Evolutionary conservation across 768 basidiomycete species (phyloP), one percentile per base, ranked within the genome.

Genomic region (Boletus insuetus): DNA sequence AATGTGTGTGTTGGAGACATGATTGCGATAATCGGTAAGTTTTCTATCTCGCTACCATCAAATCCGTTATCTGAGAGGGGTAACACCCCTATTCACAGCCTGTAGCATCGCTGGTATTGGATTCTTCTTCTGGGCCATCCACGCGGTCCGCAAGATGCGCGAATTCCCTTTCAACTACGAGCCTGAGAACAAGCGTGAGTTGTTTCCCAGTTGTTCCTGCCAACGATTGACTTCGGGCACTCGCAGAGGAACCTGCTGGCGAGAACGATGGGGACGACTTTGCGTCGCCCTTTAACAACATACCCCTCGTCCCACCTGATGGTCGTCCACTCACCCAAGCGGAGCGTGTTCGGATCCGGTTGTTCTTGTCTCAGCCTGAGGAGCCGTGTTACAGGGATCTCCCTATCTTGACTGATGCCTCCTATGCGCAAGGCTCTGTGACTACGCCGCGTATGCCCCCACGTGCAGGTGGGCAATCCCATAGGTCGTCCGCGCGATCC

Each of bases 1-100:
- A 56, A 47, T 3, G 58, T 70, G 4, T 68, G 68, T 16, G 16
- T 68, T 4, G 66, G 68, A 0, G 63, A 68, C 50, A 12, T 68
- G 19, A 29, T 68, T 38, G 58, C 53, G 3, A 63, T 70, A 38
- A 3, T 68, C 9, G 68, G 68, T 63, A 32, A 3, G 65, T 54
- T 16, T 17, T 14, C 9, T 4, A 29, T 22, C n/a, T 19, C 17
- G n/a, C 1, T 24, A 1, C 6, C n/a, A 9, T 24, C 37, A 13
- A 13, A 19, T 52, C 19, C 34, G 3, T 26, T n/a, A 41, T 48
- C 22, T 54, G 29, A 29, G 24, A 62, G 10, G 6, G 3, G 19
- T 20, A 19, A n/a, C 26, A 3, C 32, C 20, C 47, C 42, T 42
- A 34, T 41, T 32, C 10, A 13, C 32, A 65, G 55, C 51, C 3